Percentiles rank a stretch among this genome's conserved stretches.
phyloP scores from a whole-genome alignment of 176 grass and related monocot species.

The Phragmites australis region DNA sequence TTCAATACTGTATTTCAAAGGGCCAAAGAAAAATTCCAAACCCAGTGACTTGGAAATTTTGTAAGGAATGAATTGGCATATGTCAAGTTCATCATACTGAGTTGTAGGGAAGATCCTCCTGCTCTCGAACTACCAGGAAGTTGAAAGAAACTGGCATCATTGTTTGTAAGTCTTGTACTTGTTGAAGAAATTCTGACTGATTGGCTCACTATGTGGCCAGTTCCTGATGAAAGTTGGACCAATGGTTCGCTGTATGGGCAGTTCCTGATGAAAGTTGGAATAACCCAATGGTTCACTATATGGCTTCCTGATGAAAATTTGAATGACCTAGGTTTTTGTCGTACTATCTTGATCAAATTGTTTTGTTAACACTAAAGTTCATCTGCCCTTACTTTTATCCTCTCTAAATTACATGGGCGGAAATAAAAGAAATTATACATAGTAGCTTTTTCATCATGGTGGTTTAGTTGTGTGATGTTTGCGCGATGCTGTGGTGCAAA shows the following conservation, averaged over 20 bases:
- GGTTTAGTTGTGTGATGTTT: background rate
- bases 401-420: background rate
- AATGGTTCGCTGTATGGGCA: background rate
- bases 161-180: background rate
- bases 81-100: conserved; percentile 4
- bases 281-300: background rate
- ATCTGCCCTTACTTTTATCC: conserved; percentile 8
- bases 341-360: conserved; percentile 17
- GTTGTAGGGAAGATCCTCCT: background rate
- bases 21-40: background rate
- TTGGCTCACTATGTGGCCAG: background rate
- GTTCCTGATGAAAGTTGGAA: background rate
- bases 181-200: background rate
- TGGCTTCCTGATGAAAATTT: background rate
- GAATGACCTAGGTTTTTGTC: background rate
- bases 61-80: conserved; percentile 6
- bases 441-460: background rate
- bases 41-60: conserved; percentile 6
- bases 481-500: background rate
- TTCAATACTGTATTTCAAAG: background rate
- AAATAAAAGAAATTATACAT: conserved; percentile 11
- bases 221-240: background rate
- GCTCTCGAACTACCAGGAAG: background rate
- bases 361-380: conserved; percentile 17
- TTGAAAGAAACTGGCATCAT: background rate